Conservation (phyloP, 2,329 filamentous ascomycete genomes). For the Sclerotinia glacialis region DNA sequence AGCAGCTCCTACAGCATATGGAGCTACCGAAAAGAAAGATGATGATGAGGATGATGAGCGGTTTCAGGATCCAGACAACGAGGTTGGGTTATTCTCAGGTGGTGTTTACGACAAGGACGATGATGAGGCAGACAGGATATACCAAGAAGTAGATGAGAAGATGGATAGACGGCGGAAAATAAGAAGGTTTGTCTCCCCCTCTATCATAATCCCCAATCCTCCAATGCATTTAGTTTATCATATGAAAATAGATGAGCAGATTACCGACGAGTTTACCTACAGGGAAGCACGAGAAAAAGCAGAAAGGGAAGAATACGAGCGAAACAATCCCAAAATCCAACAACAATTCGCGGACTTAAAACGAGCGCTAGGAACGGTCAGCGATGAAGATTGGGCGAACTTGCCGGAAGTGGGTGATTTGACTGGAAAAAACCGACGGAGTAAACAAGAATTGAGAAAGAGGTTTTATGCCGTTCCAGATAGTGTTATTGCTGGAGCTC, state of each 20-base stretch:
- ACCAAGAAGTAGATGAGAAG: conserved; percentile 91
- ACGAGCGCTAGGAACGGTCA: conserved; percentile 79
- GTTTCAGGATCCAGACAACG: conserved; percentile 95
- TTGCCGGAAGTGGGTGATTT: conserved; percentile 94
- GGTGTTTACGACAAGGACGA: conserved; percentile 97
- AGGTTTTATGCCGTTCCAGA: conserved; percentile 96
- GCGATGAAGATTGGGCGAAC: conserved; percentile 94
- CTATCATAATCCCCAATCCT: conserved; percentile 34
- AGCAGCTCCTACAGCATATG: conserved; percentile 70
- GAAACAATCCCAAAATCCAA: conserved; percentile 96
- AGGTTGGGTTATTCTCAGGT: conserved; percentile 90
- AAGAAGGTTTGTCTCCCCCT: conserved; percentile 69
- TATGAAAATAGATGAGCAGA: conserved; percentile 66
- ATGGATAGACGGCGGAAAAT: conserved; percentile 87
- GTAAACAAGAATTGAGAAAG: conserved; percentile 77
- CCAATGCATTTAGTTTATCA: conserved; percentile 63
- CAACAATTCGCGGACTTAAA: conserved; percentile 97
- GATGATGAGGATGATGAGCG: conserved; percentile 75
- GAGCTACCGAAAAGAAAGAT: conserved; percentile 52
- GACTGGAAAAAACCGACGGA: conserved; percentile 87
- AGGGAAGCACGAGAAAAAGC: conserved; percentile 92
- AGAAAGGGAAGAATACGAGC: conserved; percentile 92
- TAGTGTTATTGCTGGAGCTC: conserved; percentile 84
- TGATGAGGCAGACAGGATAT: conserved; percentile 95
- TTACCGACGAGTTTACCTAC: conserved; percentile 68